phyloP scores from a whole-genome alignment of 1,284 basidiomycete species.

The Ceratobasidium sp. region DNA sequence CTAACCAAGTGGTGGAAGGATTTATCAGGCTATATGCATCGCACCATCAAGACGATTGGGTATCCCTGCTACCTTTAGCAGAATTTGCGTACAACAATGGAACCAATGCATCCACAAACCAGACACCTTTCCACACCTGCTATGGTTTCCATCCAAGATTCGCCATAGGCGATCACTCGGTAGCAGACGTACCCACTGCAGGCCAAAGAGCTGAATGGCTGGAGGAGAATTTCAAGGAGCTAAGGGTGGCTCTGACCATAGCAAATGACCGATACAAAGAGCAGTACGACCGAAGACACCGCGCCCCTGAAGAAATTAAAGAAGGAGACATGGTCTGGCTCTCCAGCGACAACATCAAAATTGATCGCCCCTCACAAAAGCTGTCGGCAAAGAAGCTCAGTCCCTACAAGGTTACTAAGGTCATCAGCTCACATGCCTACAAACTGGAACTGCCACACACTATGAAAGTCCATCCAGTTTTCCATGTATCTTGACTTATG shows the following conservation, averaged over 20 bases:
- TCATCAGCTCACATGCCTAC: slow-evolving; percentile 42
- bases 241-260: too few relatives aligned
- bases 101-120: too few relatives aligned
- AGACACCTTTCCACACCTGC: background rate
- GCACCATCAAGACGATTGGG: slow-evolving; percentile 37
- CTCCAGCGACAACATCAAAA: too few relatives aligned
- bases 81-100: slow-evolving; percentile 41
- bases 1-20: too few relatives aligned
- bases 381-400: slow-evolving; percentile 21
- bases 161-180: slow-evolving; percentile 32
- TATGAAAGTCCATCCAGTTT: slow-evolving; percentile 49
- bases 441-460: slow-evolving; percentile 46
- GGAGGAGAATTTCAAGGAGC: too few relatives aligned
- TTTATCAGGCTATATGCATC: slow-evolving; percentile 16
- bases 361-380: too few relatives aligned
- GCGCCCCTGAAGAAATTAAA: too few relatives aligned
- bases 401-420: slow-evolving; percentile 46
- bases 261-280: too few relatives aligned
- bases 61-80: slow-evolving; percentile 47
- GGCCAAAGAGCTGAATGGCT: too few relatives aligned
- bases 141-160: slow-evolving; percentile 26
- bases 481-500: slow-evolving; percentile 48
- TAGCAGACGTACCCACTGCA: too few relatives aligned
- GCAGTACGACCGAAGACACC: too few relatives aligned
- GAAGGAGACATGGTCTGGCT: too few relatives aligned